These are phyloP conservation scores for Candida maris DNA, from an alignment of 805 yeast species.

Conservation along the genomic window DNA sequence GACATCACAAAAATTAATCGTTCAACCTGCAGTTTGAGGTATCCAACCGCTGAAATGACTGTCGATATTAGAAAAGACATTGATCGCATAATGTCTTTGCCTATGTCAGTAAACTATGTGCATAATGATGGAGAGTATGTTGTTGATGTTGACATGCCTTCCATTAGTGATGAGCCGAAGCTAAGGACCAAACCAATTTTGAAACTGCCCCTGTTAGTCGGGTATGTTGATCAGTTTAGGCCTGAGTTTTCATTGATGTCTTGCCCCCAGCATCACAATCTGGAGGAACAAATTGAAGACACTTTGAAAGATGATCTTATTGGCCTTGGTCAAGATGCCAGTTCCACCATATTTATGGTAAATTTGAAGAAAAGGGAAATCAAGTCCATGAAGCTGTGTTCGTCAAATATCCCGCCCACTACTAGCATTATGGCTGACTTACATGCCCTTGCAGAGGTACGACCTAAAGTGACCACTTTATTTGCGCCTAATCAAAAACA, in stretches of 20 bases:
- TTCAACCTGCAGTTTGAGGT: conserved; percentile 10
- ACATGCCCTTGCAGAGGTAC: conserved; percentile 3
- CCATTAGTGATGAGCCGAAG: not conserved
- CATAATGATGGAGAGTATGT: conserved; percentile 2
- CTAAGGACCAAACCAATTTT: conserved; percentile 1
- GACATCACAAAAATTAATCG: conserved; percentile 10
- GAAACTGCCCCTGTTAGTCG: conserved; percentile 26
- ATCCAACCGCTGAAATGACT: conserved; percentile 2
- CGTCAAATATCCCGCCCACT: conserved; percentile 2
- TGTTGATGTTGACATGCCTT: conserved; percentile 3
- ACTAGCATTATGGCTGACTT: conserved; percentile 5
- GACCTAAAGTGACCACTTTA: conserved; percentile 14
- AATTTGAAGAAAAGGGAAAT: conserved; percentile 28
- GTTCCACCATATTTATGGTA: conserved; percentile 19
- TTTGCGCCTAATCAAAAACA: conserved; percentile 12
- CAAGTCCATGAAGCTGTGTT: conserved; percentile 18
- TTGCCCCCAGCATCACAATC: conserved; percentile 43
- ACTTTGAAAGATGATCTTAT: conserved; percentile 47
- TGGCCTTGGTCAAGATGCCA: conserved; percentile 14
- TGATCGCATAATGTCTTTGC: conserved; percentile 12
- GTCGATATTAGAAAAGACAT: conserved; percentile 10
- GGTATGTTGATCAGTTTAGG: conserved; percentile 46
- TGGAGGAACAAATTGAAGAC: conserved; percentile 40
- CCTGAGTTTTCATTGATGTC: conserved; percentile 51
- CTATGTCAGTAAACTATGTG: conserved; percentile 4